Evolutionary conservation across 2,329 filamentous ascomycete genomes (phyloP).

Genomic region (Endothia cerciana): DNA sequence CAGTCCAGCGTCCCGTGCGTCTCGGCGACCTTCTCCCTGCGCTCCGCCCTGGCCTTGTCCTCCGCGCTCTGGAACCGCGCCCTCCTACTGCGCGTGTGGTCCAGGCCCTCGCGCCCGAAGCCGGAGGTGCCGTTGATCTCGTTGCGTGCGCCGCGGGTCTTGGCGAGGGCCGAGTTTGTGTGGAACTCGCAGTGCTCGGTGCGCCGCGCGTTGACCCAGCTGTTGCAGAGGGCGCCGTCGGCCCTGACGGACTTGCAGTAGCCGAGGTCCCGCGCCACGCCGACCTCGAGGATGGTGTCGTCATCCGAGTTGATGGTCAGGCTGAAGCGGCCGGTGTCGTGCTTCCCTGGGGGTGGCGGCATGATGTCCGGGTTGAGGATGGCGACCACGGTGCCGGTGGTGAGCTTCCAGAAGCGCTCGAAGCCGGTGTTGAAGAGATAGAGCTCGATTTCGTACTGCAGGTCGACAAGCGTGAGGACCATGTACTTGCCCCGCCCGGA

Average conservation of each 20-base stretch:
- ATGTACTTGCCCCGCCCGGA: slow-evolving; percentile 83
- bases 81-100: slow-evolving; percentile 31
- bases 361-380: slow-evolving; percentile 91
- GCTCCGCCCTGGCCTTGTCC: slow-evolving; percentile 35
- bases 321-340: slow-evolving; percentile 82
- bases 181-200: slow-evolving; percentile 95
- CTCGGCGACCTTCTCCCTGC: slow-evolving; percentile 29
- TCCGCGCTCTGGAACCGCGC: slow-evolving; percentile 33
- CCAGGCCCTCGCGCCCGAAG: slow-evolving; percentile 40
- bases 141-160: slow-evolving; percentile 67
- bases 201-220: slow-evolving; percentile 86
- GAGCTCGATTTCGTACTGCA: slow-evolving; percentile 88
- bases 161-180: slow-evolving; percentile 78
- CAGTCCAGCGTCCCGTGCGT: slow-evolving; percentile 56
- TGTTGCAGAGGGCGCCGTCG: slow-evolving; percentile 77
- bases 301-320: slow-evolving; percentile 83
- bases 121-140: slow-evolving; percentile 70
- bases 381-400: slow-evolving; percentile 86
- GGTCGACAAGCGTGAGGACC: slow-evolving; percentile 83
- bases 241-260: slow-evolving; percentile 86
- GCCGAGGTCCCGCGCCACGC: slow-evolving; percentile 80
- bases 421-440: slow-evolving; percentile 93
- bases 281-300: slow-evolving; percentile 89
- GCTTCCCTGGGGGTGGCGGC: slow-evolving; percentile 76
- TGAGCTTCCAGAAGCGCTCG: slow-evolving; percentile 91